Evolutionary conservation across 768 basidiomycete genomes (phyloP).

Genomic region (Auricularia sp.): DNA sequence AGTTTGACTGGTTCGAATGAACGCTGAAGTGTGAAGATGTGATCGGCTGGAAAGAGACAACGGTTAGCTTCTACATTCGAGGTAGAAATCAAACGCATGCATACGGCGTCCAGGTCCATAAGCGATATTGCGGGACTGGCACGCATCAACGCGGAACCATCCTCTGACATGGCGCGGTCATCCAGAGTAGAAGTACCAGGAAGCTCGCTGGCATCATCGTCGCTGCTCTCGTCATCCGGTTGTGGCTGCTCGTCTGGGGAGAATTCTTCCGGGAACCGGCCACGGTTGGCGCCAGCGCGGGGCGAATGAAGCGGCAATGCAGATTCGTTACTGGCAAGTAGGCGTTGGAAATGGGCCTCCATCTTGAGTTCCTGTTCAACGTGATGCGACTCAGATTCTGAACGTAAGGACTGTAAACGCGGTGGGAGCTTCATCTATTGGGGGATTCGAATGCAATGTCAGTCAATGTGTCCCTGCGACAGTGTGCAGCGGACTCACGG

Average conservation of each 20-base stretch:
- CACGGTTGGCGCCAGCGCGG: not conserved
- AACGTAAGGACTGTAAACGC: not conserved
- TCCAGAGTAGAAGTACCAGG: not conserved
- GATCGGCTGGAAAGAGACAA: not conserved
- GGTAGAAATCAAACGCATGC: not conserved
- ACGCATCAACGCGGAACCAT: not conserved
- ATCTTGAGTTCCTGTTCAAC: not conserved
- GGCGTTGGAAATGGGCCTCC: not conserved
- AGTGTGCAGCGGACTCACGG: not conserved
- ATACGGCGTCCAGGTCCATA: not conserved
- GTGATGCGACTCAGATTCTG: not conserved
- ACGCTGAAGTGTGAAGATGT: not conserved
- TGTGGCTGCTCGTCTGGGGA: not conserved
- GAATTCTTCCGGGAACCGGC: not conserved
- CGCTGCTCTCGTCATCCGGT: not conserved
- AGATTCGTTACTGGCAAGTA: not conserved
- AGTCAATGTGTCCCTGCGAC: not conserved
- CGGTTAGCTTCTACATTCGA: not conserved
- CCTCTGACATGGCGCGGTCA: conserved; percentile 1
- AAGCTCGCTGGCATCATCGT: not conserved
- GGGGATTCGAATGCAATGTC: not conserved
- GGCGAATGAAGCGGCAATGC: not conserved
- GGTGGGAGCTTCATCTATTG: not conserved
- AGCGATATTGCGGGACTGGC: not conserved
- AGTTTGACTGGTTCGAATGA: not conserved